phyloP scores from a whole-genome alignment of 2,329 filamentous ascomycete species.

The Uncinocarpus reesii region DNA sequence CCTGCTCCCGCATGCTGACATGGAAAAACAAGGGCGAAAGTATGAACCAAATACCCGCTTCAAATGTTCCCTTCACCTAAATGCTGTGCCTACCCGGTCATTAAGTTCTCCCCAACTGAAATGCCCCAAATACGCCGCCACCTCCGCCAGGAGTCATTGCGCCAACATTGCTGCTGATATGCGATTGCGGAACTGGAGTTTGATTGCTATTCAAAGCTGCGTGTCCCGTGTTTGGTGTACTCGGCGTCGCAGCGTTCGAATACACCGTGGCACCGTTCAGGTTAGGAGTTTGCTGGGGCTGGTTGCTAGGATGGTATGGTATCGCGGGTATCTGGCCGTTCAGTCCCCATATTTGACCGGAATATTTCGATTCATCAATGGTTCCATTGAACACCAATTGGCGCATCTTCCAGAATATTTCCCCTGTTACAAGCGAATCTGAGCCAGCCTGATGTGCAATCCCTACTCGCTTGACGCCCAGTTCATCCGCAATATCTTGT shows the following conservation, averaged over 20 bases:
- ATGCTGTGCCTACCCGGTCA: background rate
- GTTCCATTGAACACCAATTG: constrained; percentile 77
- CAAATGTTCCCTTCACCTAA: constrained; percentile 9
- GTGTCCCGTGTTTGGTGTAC: constrained; percentile 55
- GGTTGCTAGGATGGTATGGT: constrained; percentile 30
- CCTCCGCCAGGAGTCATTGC: constrained; percentile 69
- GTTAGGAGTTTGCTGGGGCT: constrained; percentile 43
- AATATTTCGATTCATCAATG: constrained; percentile 65
- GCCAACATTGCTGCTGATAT: constrained; percentile 22
- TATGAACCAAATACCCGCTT: constrained; percentile 7
- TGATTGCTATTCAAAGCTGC: constrained; percentile 38
- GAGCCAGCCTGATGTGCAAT: constrained; percentile 86
- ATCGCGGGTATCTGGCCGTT: constrained; percentile 58
- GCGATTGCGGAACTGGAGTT: constrained; percentile 44
- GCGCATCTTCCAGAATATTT: constrained; percentile 88
- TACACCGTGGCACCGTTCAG: constrained; percentile 46
- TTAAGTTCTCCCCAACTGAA: constrained; percentile 31
- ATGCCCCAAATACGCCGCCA: constrained; percentile 65
- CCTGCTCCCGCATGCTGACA: constrained; percentile 16
- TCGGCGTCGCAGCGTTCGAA: constrained; percentile 46
- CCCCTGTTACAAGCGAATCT: constrained; percentile 84
- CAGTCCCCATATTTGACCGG: constrained; percentile 87
- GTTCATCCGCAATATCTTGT: constrained; percentile 84
- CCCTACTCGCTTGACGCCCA: constrained; percentile 81
- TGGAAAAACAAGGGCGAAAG: constrained; percentile 5